A percentile compares a stretch with the other conserved stretches of the same genome.
These are phyloP conservation scores for Mucor indicus DNA, from an alignment of 371 early-diverging fungal species.

Conservation along the genomic window DNA sequence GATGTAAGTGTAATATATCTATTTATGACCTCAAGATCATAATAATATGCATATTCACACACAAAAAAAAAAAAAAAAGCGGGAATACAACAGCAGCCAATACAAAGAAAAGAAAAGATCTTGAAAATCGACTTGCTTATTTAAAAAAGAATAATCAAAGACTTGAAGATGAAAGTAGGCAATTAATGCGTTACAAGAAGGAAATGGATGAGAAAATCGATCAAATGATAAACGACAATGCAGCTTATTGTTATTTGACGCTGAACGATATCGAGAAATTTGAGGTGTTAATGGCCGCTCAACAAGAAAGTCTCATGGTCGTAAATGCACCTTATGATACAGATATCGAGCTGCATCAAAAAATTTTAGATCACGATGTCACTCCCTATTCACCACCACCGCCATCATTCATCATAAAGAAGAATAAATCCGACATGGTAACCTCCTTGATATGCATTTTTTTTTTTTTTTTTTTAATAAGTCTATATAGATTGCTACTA, in stretches of 20 bases:
- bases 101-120: background rate
- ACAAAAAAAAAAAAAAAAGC: conserved; percentile 10
- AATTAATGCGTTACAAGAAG: conserved; percentile 19
- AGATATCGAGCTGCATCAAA: conserved; percentile 31
- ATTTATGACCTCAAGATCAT: too few species aligned
- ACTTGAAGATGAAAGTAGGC: conserved; percentile 28
- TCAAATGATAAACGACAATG: conserved; percentile 21
- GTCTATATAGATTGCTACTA: conserved; percentile 7
- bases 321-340: conserved; percentile 41
- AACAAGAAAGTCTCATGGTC: conserved; percentile 29
- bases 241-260: conserved; percentile 37
- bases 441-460: too few species aligned
- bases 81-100: background rate
- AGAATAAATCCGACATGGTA: background rate
- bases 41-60: background rate
- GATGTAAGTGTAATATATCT: conserved; percentile 57
- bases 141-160: conserved; percentile 25
- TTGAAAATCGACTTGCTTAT: conserved; percentile 15
- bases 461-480: background rate
- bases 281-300: conserved; percentile 21
- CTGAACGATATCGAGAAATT: conserved; percentile 31
- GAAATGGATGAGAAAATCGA: conserved; percentile 36
- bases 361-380: background rate
- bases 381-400: background rate
- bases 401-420: background rate